phyloP scores from a whole-genome alignment of 768 basidiomycete genomes.

The Psilocybe azurescens region DNA sequence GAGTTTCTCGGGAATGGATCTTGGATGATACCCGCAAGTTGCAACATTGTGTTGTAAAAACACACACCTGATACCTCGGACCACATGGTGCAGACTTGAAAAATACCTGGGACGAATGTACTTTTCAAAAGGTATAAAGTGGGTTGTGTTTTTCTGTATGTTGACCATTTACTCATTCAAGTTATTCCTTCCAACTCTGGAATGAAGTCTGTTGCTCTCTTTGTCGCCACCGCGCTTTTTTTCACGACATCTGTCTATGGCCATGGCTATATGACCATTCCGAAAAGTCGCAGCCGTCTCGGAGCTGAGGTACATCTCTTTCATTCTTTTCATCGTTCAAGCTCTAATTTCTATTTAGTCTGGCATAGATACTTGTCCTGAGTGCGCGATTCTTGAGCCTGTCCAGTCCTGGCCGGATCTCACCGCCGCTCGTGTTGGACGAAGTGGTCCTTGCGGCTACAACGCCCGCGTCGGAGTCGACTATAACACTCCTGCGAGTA shows the following conservation, averaged over 20 bases:
- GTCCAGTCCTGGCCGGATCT: conserved; percentile 7
- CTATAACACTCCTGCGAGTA: conserved; percentile 5
- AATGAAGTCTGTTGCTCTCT: conserved; percentile 3
- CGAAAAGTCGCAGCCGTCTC: conserved; percentile 5
- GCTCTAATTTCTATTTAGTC: not conserved
- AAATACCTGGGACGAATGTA: not conserved
- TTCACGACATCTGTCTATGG: conserved; percentile 8
- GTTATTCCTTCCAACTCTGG: not conserved
- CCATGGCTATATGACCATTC: conserved; percentile 9
- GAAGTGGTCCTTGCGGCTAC: conserved; percentile 10
- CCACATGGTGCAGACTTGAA: not conserved
- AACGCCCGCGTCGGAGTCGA: conserved; percentile 9
- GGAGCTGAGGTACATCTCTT: conserved; percentile 6
- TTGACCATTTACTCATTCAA: not conserved
- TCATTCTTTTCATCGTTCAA: not conserved
- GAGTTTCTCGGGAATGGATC: not conserved
- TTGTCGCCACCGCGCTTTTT: not conserved
- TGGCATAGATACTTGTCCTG: conserved; percentile 8
- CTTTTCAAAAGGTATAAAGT: not conserved
- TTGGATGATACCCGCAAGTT: no score
- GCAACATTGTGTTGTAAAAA: not conserved
- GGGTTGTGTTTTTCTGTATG: not conserved
- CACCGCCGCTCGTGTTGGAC: conserved; percentile 2
- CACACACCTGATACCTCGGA: not conserved
- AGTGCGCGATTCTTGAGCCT: conserved; percentile 8